Base-by-base conservation (phyloP, 164 flowering plant species). In the Vitis rupestris region DNA sequence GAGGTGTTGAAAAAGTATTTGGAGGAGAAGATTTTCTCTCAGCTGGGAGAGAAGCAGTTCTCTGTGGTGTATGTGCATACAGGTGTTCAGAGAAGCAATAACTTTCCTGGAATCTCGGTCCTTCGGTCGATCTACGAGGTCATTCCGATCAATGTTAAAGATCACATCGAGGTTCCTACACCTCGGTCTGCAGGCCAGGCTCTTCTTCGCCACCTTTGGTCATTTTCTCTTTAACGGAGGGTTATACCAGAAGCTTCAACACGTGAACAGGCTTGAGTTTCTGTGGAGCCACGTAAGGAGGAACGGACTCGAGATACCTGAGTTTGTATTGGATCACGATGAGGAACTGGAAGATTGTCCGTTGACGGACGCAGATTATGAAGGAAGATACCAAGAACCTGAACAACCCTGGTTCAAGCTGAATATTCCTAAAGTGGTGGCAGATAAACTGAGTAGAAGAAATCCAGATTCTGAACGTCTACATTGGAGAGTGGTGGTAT, bases 131-230 rank as follows among this genome's bases (percentile, higher is more conserved):
- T 90, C 77, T 90, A 85, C 74, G 91, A 92, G 3, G 85, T 83
- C 2, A 63, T 88, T 23, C 97, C 97, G 61, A 31, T 52, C 63
- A 62, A 74, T 60, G 75, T 92, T 37, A 85, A 79, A 71, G 83
- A 82, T 14, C 65, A 82, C 60, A 77, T 92, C 54, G 81, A 88
- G 63, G 79, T 89, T 93, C 75, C 79, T 93, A 15, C 98, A 93
- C 68, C 97, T 95, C 0, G 90, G 86, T 12, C 65, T 91, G 0
- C 97, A 91, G 66, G 63, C 97, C 67, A 65, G 93, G 59, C 88
- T 93, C 70, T 89, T 93, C 78, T 83, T 93, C 55, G 97, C 98
- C 71, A 86, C 90, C 27, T 83, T 92, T 47, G 95, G 95, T 13
- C 89, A 92, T 50, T 63, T 91, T 70, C 58, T 89, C 50, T 87